These are phyloP conservation scores for Vigna mungo DNA, from an alignment of 306 rosid genomes.

Conservation along the genomic window DNA sequence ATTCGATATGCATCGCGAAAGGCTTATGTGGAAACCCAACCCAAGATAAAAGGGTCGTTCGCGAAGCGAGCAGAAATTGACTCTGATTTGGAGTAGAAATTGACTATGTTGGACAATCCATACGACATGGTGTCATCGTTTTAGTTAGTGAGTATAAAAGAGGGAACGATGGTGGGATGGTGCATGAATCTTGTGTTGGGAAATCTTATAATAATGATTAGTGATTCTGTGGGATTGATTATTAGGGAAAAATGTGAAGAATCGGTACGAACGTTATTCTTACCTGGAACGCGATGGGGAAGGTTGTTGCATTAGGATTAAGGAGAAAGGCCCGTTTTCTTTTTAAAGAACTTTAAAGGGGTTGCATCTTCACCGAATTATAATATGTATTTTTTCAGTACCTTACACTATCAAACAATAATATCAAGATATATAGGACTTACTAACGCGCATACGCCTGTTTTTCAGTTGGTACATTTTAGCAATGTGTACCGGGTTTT, in stretches of 20 bases:
- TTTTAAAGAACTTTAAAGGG: slow-evolving; percentile 15
- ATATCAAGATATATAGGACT: no score
- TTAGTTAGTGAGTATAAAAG: slow-evolving; percentile 16
- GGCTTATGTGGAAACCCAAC: slow-evolving; percentile 88
- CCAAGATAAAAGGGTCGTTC: slow-evolving; percentile 89
- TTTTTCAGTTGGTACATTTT: no score
- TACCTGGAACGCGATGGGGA: slow-evolving; percentile 28
- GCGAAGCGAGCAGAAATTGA: slow-evolving; percentile 68
- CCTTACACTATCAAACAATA: neutral
- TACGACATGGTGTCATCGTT: slow-evolving; percentile 94
- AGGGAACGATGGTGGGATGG: neutral
- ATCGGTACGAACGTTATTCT: slow-evolving; percentile 18
- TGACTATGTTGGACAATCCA: slow-evolving; percentile 58
- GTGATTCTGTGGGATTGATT: slow-evolving; percentile 40
- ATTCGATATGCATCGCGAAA: slow-evolving; percentile 85
- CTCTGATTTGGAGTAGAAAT: slow-evolving; percentile 52
- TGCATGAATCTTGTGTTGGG: neutral
- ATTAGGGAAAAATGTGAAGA: slow-evolving; percentile 13
- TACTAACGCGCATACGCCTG: no score
- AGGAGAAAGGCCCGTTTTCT: slow-evolving; percentile 29
- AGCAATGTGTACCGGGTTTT: no score
- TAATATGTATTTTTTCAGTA: slow-evolving; percentile 50
- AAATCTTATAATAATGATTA: slow-evolving; percentile 41
- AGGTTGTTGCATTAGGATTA: neutral
- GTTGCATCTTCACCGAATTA: slow-evolving; percentile 38